Percentiles rank a stretch among this genome's conserved stretches.
Evolutionary conservation across 345 rosid species (phyloP).

Genomic region (Eutrema japonicum): DNA sequence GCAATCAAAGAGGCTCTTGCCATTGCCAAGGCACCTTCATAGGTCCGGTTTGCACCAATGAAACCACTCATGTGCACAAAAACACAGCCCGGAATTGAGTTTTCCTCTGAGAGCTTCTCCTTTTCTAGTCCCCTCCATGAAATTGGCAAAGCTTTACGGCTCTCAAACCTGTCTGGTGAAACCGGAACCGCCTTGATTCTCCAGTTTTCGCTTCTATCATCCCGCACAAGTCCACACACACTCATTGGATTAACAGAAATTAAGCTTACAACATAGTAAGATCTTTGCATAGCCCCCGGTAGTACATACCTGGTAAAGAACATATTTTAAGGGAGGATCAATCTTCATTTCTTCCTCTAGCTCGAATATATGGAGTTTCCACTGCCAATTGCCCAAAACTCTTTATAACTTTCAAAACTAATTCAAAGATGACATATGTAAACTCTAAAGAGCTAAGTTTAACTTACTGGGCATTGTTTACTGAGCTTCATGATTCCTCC

Average conservation of each 20-base stretch:
- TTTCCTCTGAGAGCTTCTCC: slow-evolving; percentile 60
- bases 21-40: slow-evolving; percentile 78
- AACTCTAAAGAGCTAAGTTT: neutral
- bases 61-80: slow-evolving; percentile 90
- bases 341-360: slow-evolving; percentile 81
- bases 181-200: slow-evolving; percentile 78
- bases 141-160: slow-evolving; percentile 76
- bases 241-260: neutral
- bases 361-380: slow-evolving; percentile 88
- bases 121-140: slow-evolving; percentile 83
- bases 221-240: slow-evolving; percentile 53
- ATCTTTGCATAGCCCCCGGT: neutral
- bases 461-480: slow-evolving; percentile 77
- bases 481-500: slow-evolving; percentile 79
- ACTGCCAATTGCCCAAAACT: slow-evolving; percentile 46
- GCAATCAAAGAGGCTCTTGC: slow-evolving; percentile 52
- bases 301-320: slow-evolving; percentile 63
- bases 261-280: slow-evolving; percentile 7
- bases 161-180: slow-evolving; percentile 74
- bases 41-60: slow-evolving; percentile 71
- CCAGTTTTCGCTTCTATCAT: slow-evolving; percentile 81
- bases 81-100: slow-evolving; percentile 67
- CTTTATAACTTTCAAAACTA: slow-evolving; percentile 2
- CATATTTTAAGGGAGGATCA: slow-evolving; percentile 71
- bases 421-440: neutral